Evolutionary conservation across 805 yeast genomes (phyloP).

Genomic region (Lachancea cidri): DNA sequence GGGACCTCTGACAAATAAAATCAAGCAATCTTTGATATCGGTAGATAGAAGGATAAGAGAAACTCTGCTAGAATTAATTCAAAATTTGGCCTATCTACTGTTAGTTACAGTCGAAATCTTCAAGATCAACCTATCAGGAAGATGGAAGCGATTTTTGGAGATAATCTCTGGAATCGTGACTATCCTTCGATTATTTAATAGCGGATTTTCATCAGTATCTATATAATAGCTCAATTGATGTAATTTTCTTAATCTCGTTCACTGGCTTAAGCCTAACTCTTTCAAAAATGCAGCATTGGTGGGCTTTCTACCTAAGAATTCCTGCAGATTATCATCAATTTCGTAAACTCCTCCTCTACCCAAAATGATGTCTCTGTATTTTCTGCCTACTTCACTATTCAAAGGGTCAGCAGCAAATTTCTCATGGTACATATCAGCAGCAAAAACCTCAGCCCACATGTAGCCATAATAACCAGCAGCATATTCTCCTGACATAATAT

Average conservation of each 20-base stretch:
- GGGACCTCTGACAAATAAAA: slow-evolving; percentile 18
- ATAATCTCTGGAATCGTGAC: slow-evolving; percentile 21
- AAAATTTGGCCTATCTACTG: slow-evolving; percentile 21
- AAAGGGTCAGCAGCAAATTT: slow-evolving; percentile 65
- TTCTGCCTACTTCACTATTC: slow-evolving; percentile 53
- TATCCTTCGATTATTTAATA: slow-evolving; percentile 16
- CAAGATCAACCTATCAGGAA: slow-evolving; percentile 13
- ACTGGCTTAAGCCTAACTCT: too few relatives aligned
- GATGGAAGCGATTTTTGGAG: slow-evolving; percentile 16
- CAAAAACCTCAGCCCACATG: slow-evolving; percentile 80
- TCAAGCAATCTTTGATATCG: slow-evolving; percentile 9
- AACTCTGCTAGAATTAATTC: slow-evolving; percentile 22
- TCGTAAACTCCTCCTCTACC: slow-evolving; percentile 72
- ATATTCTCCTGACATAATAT: slow-evolving; percentile 74
- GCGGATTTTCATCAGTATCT: slow-evolving; percentile 6
- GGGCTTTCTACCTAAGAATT: slow-evolving; percentile 73
- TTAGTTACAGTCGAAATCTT: slow-evolving; percentile 20
- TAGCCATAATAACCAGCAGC: slow-evolving; percentile 86
- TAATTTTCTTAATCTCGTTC: too few relatives aligned
- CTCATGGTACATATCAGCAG: slow-evolving; percentile 73
- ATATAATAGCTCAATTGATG: too few relatives aligned
- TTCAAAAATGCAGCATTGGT: slow-evolving; percentile 64
- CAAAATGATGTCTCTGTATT: slow-evolving; percentile 65
- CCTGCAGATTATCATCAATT: slow-evolving; percentile 56
- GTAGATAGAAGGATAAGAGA: slow-evolving; percentile 15